phyloP scores from a whole-genome alignment of 2,329 filamentous ascomycete genomes.

The Pseudopithomyces chartarum region DNA sequence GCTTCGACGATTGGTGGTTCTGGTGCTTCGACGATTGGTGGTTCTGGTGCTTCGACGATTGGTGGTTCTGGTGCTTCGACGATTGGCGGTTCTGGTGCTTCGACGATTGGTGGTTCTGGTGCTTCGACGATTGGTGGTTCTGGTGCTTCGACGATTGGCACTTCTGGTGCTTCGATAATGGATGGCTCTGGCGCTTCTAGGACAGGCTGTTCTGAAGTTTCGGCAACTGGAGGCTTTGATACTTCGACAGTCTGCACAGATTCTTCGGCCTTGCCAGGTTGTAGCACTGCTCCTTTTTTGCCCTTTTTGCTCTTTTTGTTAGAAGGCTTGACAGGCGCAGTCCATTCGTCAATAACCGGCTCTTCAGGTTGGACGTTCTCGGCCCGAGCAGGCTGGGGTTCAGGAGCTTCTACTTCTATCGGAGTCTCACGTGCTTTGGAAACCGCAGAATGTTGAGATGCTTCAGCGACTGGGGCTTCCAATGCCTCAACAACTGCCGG shows the following conservation, averaged over 20 bases:
- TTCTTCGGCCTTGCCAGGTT: not conserved
- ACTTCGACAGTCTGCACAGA: not conserved
- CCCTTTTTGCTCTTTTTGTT: conserved; percentile 8
- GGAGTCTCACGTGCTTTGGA: not conserved
- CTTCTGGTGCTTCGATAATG: not conserved
- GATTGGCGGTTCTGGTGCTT: not conserved
- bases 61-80: not conserved
- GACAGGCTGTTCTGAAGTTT: not conserved
- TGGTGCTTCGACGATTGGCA: not conserved
- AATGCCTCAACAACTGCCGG: not conserved
- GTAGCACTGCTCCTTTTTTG: not conserved
- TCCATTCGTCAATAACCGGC: conserved; percentile 14
- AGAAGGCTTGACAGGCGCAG: conserved; percentile 1
- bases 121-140: not conserved
- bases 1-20: not conserved
- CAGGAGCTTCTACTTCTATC: not conserved
- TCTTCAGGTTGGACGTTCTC: not conserved
- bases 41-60: not conserved
- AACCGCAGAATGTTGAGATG: not conserved
- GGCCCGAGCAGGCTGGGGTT: not conserved
- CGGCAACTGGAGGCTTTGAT: not conserved
- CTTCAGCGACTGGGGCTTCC: not conserved
- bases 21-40: not conserved
- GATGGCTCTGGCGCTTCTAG: not conserved
- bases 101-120: not conserved